phyloP scores from a whole-genome alignment of 768 basidiomycete genomes.

The Rhizopogon vinicolor region DNA sequence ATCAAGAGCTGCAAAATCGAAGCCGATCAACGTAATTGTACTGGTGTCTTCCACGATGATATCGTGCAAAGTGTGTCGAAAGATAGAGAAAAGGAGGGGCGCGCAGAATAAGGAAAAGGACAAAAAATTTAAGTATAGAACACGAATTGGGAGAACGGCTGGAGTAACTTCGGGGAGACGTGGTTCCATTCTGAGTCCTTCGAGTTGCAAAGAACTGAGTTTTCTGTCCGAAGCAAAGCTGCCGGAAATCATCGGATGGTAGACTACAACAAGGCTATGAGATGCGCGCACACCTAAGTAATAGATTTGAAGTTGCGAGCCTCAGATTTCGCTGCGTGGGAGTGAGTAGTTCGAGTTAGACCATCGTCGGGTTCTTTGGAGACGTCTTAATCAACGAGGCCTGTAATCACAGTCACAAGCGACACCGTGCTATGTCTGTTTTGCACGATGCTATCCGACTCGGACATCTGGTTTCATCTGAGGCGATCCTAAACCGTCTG shows the following conservation, averaged over 20 bases:
- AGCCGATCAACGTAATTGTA: not conserved
- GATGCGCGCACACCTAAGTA: not conserved
- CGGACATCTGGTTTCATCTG: no score
- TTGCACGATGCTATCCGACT: no score
- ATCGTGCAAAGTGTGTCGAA: not conserved
- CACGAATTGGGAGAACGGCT: not conserved
- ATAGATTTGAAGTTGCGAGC: not conserved
- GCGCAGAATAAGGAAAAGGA: not conserved
- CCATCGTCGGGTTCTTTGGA: not conserved
- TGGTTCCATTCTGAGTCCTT: not conserved
- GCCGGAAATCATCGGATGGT: not conserved
- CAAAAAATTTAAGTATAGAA: not conserved
- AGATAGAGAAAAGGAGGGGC: not conserved
- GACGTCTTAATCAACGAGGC: not conserved
- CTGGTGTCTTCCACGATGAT: not conserved
- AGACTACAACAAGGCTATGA: not conserved
- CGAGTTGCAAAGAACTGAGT: not conserved
- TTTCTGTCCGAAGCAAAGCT: not conserved
- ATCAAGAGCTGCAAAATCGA: not conserved
- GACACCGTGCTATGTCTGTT: no score
- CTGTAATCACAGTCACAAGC: no score
- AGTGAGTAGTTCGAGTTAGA: no score
- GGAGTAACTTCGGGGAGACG: not conserved
- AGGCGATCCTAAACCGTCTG: no score
- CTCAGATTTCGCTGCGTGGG: no score